Evolutionary conservation across 176 grass and related monocot species (phyloP), one percentile per base, ranked within the genome.

Genomic region (Oryza punctata): DNA sequence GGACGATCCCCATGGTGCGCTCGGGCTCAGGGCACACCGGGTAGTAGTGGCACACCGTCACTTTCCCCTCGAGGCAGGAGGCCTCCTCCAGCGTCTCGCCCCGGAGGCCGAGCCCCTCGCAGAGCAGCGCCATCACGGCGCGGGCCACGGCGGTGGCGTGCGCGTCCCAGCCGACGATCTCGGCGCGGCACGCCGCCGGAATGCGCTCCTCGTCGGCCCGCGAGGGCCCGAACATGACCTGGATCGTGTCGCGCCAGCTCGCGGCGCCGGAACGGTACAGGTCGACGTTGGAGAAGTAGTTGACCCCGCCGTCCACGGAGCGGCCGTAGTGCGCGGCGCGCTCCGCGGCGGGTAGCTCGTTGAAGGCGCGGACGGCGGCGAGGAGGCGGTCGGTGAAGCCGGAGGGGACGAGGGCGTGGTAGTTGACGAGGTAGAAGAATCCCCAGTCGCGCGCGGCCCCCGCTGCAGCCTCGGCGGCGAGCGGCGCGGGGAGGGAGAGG

Each of bases 161-260:
- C 25, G 38, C 78, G 23, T 97, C 92, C 90, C 92, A 94, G 12
- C 85, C 79, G 35, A 89, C 15, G 35, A 89, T 29, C 86, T 91
- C 88, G 44, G 86, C 75, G 45, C 90, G 88, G 87, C 92, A 94
- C 11, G 87, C 73, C 37, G 88, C 76, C 69, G 88, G 92, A 73
- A 97, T 89, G 54, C 73, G 83, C 0, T 73, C 94, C 3, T 73
- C 60, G 45, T 97, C 88, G 2, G 86, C 16, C 37, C 23, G 73
- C 13, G 37, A 63, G 16, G 92, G 85, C 18, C 90, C 92, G 75
- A 84, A 83, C 13, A 9, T 8, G 3, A 94, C 15, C 86, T 92
- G 92, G 69, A 94, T 78, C 43, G 94, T 97, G 86, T 94, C 94
- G 13, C 94, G 91, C 94, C 94, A 97, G 92, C 92, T 97, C 28